Evolutionary conservation across 805 yeast species (phyloP).

Genomic region (Candida piceae): DNA sequence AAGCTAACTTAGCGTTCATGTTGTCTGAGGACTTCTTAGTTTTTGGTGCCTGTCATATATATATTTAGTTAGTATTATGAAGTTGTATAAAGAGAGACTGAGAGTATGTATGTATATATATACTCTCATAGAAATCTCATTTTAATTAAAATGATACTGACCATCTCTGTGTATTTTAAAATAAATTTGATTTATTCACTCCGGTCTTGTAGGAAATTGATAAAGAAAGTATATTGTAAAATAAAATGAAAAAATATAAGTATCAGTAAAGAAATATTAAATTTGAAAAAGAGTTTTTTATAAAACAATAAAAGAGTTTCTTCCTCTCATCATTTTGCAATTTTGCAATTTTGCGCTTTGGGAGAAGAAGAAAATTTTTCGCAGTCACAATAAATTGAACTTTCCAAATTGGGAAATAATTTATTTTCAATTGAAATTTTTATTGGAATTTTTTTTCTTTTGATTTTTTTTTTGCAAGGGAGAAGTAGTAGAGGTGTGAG

Average conservation of each 20-base stretch:
- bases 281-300: too few relatives aligned
- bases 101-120: too few relatives aligned
- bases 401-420: too few relatives aligned
- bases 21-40: slow-evolving; percentile 82
- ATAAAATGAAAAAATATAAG: neutral
- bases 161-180: slow-evolving; percentile 88
- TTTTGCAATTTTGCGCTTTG: too few relatives aligned
- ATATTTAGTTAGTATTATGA: too few relatives aligned
- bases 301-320: too few relatives aligned
- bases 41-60: slow-evolving; percentile 85
- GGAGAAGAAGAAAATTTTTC: neutral
- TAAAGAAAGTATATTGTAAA: neutral
- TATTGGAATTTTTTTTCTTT: neutral
- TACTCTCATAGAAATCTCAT: too few relatives aligned
- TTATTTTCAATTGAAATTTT: too few relatives aligned
- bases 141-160: slow-evolving; percentile 64
- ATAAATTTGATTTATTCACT: slow-evolving; percentile 53
- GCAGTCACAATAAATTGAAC: slow-evolving; percentile 1
- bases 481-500: neutral
- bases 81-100: too few relatives aligned
- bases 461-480: too few relatives aligned
- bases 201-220: slow-evolving; percentile 61
- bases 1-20: slow-evolving; percentile 97
- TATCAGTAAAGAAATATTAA: too few relatives aligned
- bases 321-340: too few relatives aligned